phyloP scores from a whole-genome alignment of 208 protist genomes.

The Acanthamoeba culbertsoni region DNA sequence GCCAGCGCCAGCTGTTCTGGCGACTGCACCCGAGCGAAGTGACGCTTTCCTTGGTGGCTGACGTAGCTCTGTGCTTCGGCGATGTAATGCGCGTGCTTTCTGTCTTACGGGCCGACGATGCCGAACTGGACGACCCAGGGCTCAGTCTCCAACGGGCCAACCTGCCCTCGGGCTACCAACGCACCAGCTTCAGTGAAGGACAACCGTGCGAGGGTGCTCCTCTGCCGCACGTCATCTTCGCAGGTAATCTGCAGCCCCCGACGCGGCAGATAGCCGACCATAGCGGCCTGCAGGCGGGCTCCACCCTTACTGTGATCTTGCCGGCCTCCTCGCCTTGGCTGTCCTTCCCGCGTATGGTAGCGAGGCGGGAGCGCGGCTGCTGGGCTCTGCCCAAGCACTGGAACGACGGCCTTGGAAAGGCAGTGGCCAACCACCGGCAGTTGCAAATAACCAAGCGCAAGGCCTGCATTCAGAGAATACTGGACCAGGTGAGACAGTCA shows the following conservation, averaged over 20 bases:
- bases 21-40: too few species aligned
- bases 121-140: background rate
- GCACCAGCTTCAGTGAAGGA: background rate
- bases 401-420: background rate
- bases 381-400: background rate
- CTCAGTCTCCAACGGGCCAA: background rate
- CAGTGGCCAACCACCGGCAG: background rate
- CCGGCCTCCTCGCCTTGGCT: background rate
- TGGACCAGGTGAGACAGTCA: background rate
- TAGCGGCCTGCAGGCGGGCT: background rate
- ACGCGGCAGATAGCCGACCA: background rate
- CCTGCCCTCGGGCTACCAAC: background rate
- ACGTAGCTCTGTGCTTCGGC: conserved; percentile 6
- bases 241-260: background rate
- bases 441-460: background rate
- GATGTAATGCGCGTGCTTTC: background rate
- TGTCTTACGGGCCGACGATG: background rate
- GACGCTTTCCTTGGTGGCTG: too few species aligned
- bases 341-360: background rate
- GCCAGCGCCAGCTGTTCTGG: too few species aligned
- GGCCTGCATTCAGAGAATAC: background rate
- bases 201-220: background rate
- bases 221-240: background rate
- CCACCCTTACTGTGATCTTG: background rate
- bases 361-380: background rate